Evolutionary conservation across 192 early-diverging fungal species (phyloP).

Genomic region (Spizellomyces sp.): DNA sequence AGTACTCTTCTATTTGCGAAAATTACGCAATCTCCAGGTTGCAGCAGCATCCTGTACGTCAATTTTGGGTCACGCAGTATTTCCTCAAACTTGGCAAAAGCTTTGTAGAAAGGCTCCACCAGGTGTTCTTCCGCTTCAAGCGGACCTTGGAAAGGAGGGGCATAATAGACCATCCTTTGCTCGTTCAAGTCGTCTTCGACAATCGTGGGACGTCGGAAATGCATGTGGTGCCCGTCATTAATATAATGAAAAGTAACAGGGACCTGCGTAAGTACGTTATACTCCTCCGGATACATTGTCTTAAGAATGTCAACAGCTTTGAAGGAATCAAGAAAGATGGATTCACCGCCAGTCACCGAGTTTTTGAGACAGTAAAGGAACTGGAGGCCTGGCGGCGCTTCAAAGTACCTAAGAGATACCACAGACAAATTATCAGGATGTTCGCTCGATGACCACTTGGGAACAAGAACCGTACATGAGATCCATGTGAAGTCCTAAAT

Average conservation of each 20-base stretch:
- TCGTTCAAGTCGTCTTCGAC: conserved; percentile 49
- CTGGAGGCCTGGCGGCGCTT: conserved; percentile 79
- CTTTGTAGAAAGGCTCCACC: conserved; percentile 63
- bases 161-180: conserved; percentile 64
- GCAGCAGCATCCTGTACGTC: conserved; percentile 60
- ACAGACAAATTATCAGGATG: neutral
- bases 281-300: conserved; percentile 57
- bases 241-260: conserved; percentile 82
- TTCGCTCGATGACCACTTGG: neutral
- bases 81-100: conserved; percentile 62
- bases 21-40: conserved; percentile 71
- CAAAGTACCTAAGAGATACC: conserved; percentile 64
- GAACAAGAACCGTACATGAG: conserved; percentile 61
- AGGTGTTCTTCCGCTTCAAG: conserved; percentile 50
- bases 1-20: conserved; percentile 80
- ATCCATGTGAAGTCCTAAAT: conserved; percentile 87
- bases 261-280: conserved; percentile 52
- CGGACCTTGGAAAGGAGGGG: conserved; percentile 86
- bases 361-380: conserved; percentile 78
- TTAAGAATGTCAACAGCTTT: conserved; percentile 66
- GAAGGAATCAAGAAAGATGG: conserved; percentile 77
- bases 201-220: conserved; percentile 71
- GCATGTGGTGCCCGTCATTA: conserved; percentile 75
- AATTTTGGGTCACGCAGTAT: conserved; percentile 59
- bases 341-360: conserved; percentile 71